phyloP scores from a whole-genome alignment of 2,329 filamentous ascomycete species.

The Cryphonectria japonica region DNA sequence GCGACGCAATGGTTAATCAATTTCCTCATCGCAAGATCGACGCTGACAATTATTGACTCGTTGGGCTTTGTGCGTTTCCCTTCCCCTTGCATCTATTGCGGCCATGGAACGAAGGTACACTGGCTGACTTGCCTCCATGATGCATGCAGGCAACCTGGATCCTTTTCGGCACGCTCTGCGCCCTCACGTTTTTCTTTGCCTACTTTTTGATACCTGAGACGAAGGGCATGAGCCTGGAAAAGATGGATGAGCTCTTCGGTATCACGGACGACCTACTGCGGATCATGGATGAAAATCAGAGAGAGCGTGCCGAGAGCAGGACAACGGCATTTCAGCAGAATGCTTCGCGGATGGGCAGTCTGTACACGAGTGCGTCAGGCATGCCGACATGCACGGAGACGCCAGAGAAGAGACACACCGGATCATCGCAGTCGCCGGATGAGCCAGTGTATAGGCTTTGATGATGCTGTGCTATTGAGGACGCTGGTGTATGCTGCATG shows the following conservation, averaged over 20 bases:
- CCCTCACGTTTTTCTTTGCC: conserved; percentile 67
- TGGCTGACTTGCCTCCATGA: conserved; percentile 2
- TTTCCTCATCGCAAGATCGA: conserved; percentile 65
- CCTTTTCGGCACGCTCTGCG: conserved; percentile 69
- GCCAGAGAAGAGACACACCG: conserved; percentile 13
- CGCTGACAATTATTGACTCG: conserved; percentile 68
- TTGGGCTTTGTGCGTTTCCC: conserved; percentile 46
- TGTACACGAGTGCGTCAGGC: neutral
- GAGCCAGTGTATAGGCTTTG: conserved; percentile 14
- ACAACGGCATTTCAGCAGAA: conserved; percentile 6
- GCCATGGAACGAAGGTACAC: neutral
- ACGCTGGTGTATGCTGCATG: neutral
- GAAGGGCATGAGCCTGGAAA: conserved; percentile 66
- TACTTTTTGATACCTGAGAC: conserved; percentile 73
- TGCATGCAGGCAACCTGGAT: conserved; percentile 62
- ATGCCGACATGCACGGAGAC: neutral
- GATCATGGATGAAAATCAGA: conserved; percentile 33
- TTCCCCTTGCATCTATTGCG: too few species aligned
- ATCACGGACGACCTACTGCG: conserved; percentile 50
- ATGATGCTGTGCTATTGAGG: neutral
- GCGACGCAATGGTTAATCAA: conserved; percentile 69
- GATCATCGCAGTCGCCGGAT: conserved; percentile 6
- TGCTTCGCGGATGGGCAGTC: neutral
- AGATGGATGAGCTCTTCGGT: conserved; percentile 70
- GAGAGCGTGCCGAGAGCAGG: conserved; percentile 19